Evolutionary conservation across 2,329 filamentous ascomycete genomes (phyloP), one percentile per base, ranked within the genome.

Genomic region (Amauroascus niger): DNA sequence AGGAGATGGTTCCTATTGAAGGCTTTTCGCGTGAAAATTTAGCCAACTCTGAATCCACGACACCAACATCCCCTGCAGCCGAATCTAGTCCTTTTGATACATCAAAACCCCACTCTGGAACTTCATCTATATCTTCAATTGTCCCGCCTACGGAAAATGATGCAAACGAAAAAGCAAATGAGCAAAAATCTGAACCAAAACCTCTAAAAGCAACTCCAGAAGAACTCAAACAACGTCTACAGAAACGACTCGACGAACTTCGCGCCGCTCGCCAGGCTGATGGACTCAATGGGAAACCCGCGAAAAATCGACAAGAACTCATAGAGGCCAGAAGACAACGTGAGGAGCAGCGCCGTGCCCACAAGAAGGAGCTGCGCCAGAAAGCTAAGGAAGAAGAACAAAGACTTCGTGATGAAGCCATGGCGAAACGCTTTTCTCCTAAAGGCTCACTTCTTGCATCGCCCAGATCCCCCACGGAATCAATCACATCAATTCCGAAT

Each of bases 251-350:
- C 53, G 87, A 93, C 61, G 84, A 84, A 44, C 81, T 97, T 48
- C 86, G 91, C 56, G 86, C 87, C 8, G 83, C 83, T 24, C 84
- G 93, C 56, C 95, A 95, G 69, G 90, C 91, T 5, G 88, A 94
- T 62, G 88, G 86, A 5, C 78, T 83, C 0, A 83, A 94, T 62
- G 88, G 88, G 56, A 84, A 86, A 63, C 84, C 86, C 14, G 87
- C 91, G 54, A 83, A 86, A 59, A 95, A 88, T 57, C 82, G 93
- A 57, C 86, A 95, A 71, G 90, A 97, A 66, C 79, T 98, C 11
- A 88, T 98, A 62, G 93, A 97, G 70, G 81, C 87, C 43, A 82
- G 93, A 40, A 82, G 93, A 58, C 82, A 83, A 65, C 96, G 95
- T 73, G 87, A 95, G 67, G 85, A 88, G 56, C 82, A 89, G 68